Conservation (phyloP, 331 rosid species). For the Quercus tomentella region DNA sequence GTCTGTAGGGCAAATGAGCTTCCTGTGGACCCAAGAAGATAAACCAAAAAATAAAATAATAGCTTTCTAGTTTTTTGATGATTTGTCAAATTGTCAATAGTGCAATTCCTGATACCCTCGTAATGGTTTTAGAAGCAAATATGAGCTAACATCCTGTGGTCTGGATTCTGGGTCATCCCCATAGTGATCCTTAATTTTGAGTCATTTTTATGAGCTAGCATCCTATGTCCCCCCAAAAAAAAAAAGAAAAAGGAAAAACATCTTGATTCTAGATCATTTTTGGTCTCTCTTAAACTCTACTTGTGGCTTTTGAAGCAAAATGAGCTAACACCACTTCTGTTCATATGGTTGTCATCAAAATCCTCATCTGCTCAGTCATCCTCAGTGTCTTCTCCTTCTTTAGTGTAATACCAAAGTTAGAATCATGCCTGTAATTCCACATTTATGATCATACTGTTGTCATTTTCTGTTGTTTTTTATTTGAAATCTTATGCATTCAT, state of each 20-base stretch:
- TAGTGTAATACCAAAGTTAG: background rate
- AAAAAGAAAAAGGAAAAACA: background rate
- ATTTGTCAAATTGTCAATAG: background rate
- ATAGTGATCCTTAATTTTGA: background rate
- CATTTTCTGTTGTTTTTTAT: background rate
- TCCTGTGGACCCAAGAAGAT: background rate
- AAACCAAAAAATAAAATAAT: background rate
- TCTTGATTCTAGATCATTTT: background rate
- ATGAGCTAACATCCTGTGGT: background rate
- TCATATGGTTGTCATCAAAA: background rate
- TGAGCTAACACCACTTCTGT: background rate
- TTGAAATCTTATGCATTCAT: background rate
- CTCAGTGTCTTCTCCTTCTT: background rate
- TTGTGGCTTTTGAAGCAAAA: background rate
- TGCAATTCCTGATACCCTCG: background rate
- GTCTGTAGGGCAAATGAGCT: background rate
- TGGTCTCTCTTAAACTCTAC: background rate
- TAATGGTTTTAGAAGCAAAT: background rate
- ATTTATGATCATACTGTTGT: background rate
- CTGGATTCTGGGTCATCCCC: background rate
- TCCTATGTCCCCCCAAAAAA: background rate
- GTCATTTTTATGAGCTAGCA: background rate
- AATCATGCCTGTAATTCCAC: background rate
- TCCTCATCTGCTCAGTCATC: background rate
- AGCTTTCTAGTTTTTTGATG: background rate